Percentiles rank a stretch among this genome's conserved stretches.
Conservation (phyloP, 2,329 filamentous ascomycete species). For the Calonectria pseudoreteaudii region DNA sequence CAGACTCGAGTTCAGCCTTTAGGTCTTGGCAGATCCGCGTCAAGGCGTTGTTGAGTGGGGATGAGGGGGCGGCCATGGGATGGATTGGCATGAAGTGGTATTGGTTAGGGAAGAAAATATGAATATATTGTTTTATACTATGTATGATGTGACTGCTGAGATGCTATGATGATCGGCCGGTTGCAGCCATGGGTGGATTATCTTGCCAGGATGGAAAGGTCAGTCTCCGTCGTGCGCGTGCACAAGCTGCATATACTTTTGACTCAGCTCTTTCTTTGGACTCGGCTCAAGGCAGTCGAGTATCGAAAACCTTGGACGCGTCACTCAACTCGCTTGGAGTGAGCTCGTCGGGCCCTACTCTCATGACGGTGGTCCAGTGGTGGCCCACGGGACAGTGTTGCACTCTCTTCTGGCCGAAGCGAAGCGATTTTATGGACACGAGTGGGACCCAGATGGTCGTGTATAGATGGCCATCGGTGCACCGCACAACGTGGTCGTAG, state of each 20-base stretch:
- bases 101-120: not conserved
- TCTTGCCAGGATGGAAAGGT: not conserved
- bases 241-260: too few relatives aligned
- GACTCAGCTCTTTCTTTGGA: not conserved
- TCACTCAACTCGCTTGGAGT: not conserved
- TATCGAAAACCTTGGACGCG: not conserved
- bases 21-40: not conserved
- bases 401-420: not conserved
- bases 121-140: not conserved
- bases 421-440: not conserved
- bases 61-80: too few relatives aligned
- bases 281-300: not conserved
- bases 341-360: not conserved
- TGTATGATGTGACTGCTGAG: not conserved
- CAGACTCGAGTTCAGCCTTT: slow-evolving; percentile 3
- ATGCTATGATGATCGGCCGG: not conserved
- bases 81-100: too few relatives aligned
- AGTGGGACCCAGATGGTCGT: not conserved
- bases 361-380: not conserved
- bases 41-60: not conserved
- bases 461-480: not conserved
- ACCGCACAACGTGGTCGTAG: not conserved
- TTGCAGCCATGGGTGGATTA: not conserved
- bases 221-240: not conserved
- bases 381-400: not conserved